Conservation (phyloP, 371 early-diverging fungal species). For the Mortierella sp. region DNA sequence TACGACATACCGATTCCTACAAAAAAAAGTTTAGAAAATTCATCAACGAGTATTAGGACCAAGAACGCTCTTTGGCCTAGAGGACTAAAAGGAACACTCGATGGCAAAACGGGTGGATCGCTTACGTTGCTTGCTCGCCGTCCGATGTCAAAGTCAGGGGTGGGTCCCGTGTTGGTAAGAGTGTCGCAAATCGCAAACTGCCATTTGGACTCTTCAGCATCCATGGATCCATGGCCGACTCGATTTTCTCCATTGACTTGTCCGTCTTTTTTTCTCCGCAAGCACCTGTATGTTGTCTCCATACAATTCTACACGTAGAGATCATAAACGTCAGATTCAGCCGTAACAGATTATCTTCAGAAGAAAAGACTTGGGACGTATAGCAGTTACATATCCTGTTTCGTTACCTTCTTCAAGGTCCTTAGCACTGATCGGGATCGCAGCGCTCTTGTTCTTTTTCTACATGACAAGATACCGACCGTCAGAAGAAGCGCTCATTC, state of each 20-base stretch:
- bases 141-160: slow-evolving; percentile 81
- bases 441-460: slow-evolving; percentile 41
- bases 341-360: neutral
- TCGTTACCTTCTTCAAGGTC: slow-evolving; percentile 51
- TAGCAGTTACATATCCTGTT: no score
- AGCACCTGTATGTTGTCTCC: slow-evolving; percentile 48
- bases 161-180: slow-evolving; percentile 82
- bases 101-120: no score
- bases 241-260: slow-evolving; percentile 38
- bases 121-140: slow-evolving; percentile 60
- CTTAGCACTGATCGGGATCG: slow-evolving; percentile 25
- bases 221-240: slow-evolving; percentile 28
- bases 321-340: neutral
- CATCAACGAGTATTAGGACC: no score
- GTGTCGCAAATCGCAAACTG: slow-evolving; percentile 80
- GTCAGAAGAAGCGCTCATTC: no score
- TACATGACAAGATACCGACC: neutral
- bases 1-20: no score
- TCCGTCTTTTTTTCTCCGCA: slow-evolving; percentile 21
- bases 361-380: neutral
- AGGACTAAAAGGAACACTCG: no score
- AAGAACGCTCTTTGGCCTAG: no score
- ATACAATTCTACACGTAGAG: slow-evolving; percentile 53
- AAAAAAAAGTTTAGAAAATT: no score
- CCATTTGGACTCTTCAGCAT: slow-evolving; percentile 54